A percentile compares a stretch with the other conserved stretches of the same genome.
phyloP scores from a whole-genome alignment of 495 filamentous ascomycete genomes.

The Penicillium tannophilum region DNA sequence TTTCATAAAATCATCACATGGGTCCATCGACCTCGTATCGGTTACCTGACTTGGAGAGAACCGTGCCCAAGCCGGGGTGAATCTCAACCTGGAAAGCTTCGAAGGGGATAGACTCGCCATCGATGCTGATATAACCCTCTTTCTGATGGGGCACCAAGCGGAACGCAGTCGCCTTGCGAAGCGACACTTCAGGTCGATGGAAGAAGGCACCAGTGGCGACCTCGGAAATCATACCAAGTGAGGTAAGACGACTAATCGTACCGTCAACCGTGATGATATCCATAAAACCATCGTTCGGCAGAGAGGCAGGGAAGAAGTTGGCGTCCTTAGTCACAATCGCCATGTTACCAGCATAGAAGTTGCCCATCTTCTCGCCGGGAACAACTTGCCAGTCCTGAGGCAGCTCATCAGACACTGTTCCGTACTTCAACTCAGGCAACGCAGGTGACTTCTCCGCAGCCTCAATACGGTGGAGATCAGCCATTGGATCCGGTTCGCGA shows the following conservation, averaged over 20 bases:
- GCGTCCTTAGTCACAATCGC: constrained; percentile 83
- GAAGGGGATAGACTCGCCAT: constrained; percentile 86
- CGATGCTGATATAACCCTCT: constrained; percentile 87
- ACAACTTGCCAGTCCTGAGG: constrained; percentile 74
- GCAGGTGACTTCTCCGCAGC: constrained; percentile 42
- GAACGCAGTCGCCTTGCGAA: constrained; percentile 81
- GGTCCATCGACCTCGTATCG: constrained; percentile 73
- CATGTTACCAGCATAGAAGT: constrained; percentile 96
- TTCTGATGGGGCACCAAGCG: constrained; percentile 73
- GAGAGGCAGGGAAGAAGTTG: constrained; percentile 85
- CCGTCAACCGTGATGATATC: constrained; percentile 84
- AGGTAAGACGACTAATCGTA: constrained; percentile 62
- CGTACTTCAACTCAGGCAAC: constrained; percentile 75
- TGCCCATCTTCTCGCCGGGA: constrained; percentile 76
- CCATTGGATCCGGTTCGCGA: constrained; percentile 28
- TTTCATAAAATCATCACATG: constrained; percentile 18
- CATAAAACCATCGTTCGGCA: constrained; percentile 82
- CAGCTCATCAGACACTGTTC: constrained; percentile 74
- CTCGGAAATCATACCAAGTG: constrained; percentile 66
- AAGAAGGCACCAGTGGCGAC: constrained; percentile 76
- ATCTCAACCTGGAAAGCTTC: constrained; percentile 89
- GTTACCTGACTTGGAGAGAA: constrained; percentile 69
- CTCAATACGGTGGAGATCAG: constrained; percentile 25
- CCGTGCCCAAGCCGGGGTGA: constrained; percentile 81
- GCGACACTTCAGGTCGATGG: constrained; percentile 72